A percentile compares a stretch with the other conserved stretches of the same genome.
phyloP scores from a whole-genome alignment of 2,329 filamentous ascomycete species.

The Periconia digitata region DNA sequence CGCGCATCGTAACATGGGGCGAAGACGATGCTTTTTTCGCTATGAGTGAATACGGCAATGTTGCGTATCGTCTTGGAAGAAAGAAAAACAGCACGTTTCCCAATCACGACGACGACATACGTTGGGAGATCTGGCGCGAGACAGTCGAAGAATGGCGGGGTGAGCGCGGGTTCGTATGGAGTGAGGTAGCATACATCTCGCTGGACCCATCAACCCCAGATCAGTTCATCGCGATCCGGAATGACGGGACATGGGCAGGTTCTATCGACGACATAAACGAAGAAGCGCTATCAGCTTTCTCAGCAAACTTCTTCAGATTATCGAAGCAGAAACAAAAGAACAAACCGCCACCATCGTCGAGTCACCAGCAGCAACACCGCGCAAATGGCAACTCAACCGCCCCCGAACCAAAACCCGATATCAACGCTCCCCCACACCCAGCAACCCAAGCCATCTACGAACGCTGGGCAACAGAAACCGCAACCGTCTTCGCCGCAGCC shows the following conservation, averaged over 20 bases:
- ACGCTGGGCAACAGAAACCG: slow-evolving; percentile 32
- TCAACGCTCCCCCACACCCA: slow-evolving; percentile 17
- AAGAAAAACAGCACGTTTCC: neutral
- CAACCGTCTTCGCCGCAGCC: slow-evolving; percentile 28
- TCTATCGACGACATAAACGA: slow-evolving; percentile 38
- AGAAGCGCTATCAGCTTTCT: slow-evolving; percentile 34
- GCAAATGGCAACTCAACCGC: neutral
- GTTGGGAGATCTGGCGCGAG: slow-evolving; percentile 37
- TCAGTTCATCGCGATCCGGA: slow-evolving; percentile 39
- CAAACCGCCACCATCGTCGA: slow-evolving; percentile 3
- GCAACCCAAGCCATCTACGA: slow-evolving; percentile 29
- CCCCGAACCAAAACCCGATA: neutral
- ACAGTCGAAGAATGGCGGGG: slow-evolving; percentile 40
- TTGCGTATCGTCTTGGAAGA: slow-evolving; percentile 26
- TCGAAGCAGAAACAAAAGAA: slow-evolving; percentile 17
- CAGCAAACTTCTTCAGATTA: slow-evolving; percentile 31
- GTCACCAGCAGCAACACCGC: neutral
- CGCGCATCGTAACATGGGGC: slow-evolving; percentile 35
- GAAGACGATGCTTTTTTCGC: slow-evolving; percentile 36
- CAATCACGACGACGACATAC: neutral
- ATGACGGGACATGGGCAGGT: slow-evolving; percentile 39
- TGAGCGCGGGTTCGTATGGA: slow-evolving; percentile 34
- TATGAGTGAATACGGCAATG: slow-evolving; percentile 40
- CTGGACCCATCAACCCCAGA: slow-evolving; percentile 32
- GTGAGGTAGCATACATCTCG: slow-evolving; percentile 31